These are phyloP conservation scores for Clavulina sp. DNA, from an alignment of 768 basidiomycete genomes.

Conservation along the genomic window DNA sequence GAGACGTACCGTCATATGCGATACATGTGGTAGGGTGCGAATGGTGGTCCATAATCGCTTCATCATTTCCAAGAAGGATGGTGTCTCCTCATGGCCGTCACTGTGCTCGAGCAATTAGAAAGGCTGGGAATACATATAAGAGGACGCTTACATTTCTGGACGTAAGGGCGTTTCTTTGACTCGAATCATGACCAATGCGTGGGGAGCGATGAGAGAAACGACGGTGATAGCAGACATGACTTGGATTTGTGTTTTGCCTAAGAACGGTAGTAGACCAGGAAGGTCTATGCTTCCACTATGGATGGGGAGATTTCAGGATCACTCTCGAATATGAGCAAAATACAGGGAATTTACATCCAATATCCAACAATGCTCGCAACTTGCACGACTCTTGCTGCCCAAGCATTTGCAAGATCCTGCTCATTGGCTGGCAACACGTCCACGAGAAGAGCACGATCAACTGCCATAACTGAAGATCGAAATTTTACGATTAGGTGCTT, in stretches of 20 bases:
- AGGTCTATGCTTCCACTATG: neutral
- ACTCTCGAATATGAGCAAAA: too few species aligned
- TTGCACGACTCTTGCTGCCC: neutral
- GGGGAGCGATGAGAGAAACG: neutral
- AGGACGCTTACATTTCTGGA: neutral
- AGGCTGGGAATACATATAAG: neutral
- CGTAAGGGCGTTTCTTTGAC: conserved; percentile 1
- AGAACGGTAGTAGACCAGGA: neutral
- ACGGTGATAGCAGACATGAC: neutral
- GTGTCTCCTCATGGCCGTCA: neutral
- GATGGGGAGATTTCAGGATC: neutral
- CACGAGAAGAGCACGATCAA: neutral
- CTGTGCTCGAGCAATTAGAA: neutral
- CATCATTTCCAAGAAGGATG: neutral
- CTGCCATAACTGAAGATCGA: conserved; percentile 1
- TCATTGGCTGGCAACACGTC: conserved; percentile 1
- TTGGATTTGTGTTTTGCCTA: conserved; percentile 4
- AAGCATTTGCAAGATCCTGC: conserved; percentile 4
- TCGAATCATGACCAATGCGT: neutral
- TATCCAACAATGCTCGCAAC: neutral
- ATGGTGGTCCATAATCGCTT: neutral
- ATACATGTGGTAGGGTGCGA: neutral
- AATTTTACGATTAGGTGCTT: neutral
- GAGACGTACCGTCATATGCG: neutral
- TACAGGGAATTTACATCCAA: neutral